Conservation (phyloP, 371 early-diverging fungal genomes). For the Chytridiales sp. region DNA sequence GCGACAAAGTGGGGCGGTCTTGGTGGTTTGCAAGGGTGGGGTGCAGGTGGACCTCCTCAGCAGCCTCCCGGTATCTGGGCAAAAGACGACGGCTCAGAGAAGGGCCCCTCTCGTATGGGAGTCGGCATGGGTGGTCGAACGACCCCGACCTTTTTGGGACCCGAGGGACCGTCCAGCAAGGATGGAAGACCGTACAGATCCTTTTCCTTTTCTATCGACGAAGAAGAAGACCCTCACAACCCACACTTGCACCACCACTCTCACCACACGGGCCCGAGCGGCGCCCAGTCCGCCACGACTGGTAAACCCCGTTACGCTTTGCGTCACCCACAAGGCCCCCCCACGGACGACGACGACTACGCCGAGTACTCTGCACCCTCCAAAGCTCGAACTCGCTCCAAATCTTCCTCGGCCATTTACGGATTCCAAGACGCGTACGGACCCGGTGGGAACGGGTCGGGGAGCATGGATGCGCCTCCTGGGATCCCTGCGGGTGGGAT, state of each 20-base stretch:
- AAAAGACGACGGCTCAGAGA: background rate
- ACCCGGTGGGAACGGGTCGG: constrained; percentile 3
- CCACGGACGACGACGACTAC: constrained; percentile 30
- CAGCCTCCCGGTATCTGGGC: background rate
- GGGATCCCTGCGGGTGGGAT: no score
- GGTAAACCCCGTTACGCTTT: no score
- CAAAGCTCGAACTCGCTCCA: constrained; percentile 42
- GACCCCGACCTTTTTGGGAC: constrained; percentile 10
- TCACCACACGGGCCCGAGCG: background rate
- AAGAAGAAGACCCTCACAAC: constrained; percentile 4
- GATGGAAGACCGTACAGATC: constrained; percentile 28
- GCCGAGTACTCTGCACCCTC: constrained; percentile 33
- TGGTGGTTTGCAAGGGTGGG: constrained; percentile 7
- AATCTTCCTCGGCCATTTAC: constrained; percentile 47
- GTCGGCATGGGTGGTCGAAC: no score
- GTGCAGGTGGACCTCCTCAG: background rate
- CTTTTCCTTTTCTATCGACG: constrained; percentile 30
- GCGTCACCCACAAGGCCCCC: constrained; percentile 27
- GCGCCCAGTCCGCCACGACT: constrained; percentile 5
- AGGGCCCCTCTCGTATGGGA: no score
- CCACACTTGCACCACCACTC: background rate
- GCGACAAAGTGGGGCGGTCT: constrained; percentile 18
- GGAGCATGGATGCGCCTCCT: background rate
- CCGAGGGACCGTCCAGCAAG: constrained; percentile 6
- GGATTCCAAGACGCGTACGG: constrained; percentile 24